Evolutionary conservation across 2,329 filamentous ascomycete species (phyloP), one percentile per base, ranked within the genome.

Genomic region (Colletotrichum aenigma): DNA sequence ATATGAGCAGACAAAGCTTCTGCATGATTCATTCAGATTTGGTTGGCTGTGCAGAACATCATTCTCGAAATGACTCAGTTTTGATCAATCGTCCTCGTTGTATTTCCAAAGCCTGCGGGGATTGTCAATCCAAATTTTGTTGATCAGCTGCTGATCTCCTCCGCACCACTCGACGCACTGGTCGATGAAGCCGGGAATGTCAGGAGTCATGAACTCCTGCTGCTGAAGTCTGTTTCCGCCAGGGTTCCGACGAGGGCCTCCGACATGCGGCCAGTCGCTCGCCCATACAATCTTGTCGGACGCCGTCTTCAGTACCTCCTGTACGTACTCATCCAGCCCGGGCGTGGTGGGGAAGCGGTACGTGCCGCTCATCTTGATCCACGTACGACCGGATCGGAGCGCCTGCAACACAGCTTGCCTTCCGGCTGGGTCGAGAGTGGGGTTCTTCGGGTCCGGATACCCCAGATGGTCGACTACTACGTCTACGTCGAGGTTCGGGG

Each of bases 251-350:
- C 30, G 52, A 10, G 66, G 66, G 15, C 66, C 66, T 16, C 66
- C 66, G 3, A 69, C 66, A 16, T 76, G 74, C 24, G 74, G 74
- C 69, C 69, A 76, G 48, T 76, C 74, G 28, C 74, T 76, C 6
- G 69, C 74, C 56, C 61, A 73, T 2, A 76, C 66, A 7, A 76
- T 58, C 24, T 64, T 65, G 21, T 76, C 69, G 16, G 74, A 70
- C 7, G 66, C 74, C 28, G 71, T 48, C 28, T 68, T 16, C 8
- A 69, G 16, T 34, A 69, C 30, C 34, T 69, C 66, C 4, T 43
- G 58, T 9, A 69, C 66, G n/a, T 69, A 69, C 24, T 30, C 52
- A 10, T 69, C 66, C 55, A 69, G 9, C 2, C 66, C 52, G 15
- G 66, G 66, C 10, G 66, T 69, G n/a, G 16, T 32, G n/a, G 24